Base-by-base conservation (phyloP, 176 grass and related monocot genomes). In the Eremochloa ophiuroides region DNA sequence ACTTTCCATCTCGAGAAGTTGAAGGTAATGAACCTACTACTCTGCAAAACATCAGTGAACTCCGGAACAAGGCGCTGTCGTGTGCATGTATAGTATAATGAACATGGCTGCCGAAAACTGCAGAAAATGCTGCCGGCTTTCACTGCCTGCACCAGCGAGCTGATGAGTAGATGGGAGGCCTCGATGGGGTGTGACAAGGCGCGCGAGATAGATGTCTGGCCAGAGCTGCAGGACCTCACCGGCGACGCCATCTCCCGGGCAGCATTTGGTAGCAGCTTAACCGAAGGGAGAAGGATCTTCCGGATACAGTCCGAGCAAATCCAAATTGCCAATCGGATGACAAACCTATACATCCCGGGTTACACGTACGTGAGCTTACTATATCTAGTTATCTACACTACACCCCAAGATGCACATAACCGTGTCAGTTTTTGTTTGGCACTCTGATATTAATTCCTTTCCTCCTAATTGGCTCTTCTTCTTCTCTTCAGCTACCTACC, bases 181-280 rank as follows among this genome's bases (percentile, higher is more conserved):
- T 73, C 40, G 0, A 47, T 74, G 47, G 77, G 22, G 22, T 22
- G 34, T 41, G 27, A n/a, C 28, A 14, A 63, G 3, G 80, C 7
- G 29, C 56, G 16, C 22, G 80, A 82, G 80, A 33, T 82, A 35
- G 80, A 82, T 64, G 29, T 74, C 20, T 73, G 56, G 69, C 80
- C 80, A 1, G 91, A 89, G 58, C 50, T 93, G 9, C 71, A 69
- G 37, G 76, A 44, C 67, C 86, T 87, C 22, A 84, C 80, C 9
- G 87, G 80, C 42, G 76, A 93, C 46, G 80, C 71, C 64, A 84
- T 89, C 72, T 41, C 43, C 0, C 67, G 91, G 0, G 83, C 87
- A 3, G 94, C 94, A 5, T 97, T 97, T 26, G 91, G 91, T 33
- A 91, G 91, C 76, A 97, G 80, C 69, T 83, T 85, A 22, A 37